Percentiles rank a stretch among this genome's conserved stretches.
Evolutionary conservation across 2,329 filamentous ascomycete species (phyloP).

Genomic region (Aureobasidium mangrovei): DNA sequence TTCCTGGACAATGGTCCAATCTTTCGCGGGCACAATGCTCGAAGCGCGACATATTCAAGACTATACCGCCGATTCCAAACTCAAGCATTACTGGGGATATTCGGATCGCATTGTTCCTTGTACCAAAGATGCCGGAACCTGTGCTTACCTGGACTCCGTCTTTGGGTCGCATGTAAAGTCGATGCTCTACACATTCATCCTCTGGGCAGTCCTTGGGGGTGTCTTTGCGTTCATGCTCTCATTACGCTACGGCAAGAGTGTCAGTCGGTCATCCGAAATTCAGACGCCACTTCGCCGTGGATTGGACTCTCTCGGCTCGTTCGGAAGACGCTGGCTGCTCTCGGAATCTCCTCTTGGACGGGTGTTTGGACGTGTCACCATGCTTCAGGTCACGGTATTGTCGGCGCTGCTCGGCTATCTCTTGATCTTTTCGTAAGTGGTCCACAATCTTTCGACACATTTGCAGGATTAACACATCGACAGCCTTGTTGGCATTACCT

Average conservation of each 20-base stretch:
- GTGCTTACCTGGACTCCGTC: conserved; percentile 48
- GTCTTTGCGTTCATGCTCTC: conserved; percentile 39
- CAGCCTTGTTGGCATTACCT: conserved; percentile 55
- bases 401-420: conserved; percentile 53
- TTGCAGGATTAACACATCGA: background rate
- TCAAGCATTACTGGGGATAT: conserved; percentile 47
- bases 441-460: background rate
- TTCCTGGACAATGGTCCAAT: background rate
- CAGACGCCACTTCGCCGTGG: conserved; percentile 23
- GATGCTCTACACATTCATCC: conserved; percentile 48
- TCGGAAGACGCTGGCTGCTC: conserved; percentile 47
- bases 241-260: conserved; percentile 19
- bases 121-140: conserved; percentile 49
- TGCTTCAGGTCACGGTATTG: conserved; percentile 58
- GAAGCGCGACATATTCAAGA: conserved; percentile 24
- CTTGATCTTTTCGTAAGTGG: conserved; percentile 50
- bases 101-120: conserved; percentile 46
- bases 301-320: conserved; percentile 32
- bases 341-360: conserved; percentile 45
- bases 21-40: background rate
- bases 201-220: conserved; percentile 47
- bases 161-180: conserved; percentile 46
- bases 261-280: conserved; percentile 1
- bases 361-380: conserved; percentile 59
- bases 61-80: conserved; percentile 21